Evolutionary conservation across 495 filamentous ascomycete species (phyloP).

Genomic region (Xylaria flabelliformis): DNA sequence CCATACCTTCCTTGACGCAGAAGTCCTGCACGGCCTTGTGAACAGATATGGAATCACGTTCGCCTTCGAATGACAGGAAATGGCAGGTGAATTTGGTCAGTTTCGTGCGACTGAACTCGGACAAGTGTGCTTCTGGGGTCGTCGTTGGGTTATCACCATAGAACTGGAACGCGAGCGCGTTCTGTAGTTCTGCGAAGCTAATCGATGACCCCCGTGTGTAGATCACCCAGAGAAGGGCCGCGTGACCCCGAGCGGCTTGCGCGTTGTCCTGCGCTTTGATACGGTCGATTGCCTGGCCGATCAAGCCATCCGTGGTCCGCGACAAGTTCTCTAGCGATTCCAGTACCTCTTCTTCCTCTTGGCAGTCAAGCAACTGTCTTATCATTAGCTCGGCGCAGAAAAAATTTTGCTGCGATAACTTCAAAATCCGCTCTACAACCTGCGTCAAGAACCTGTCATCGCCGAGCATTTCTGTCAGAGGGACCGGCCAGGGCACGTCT

Average conservation of each 20-base stretch:
- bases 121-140: not conserved
- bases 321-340: not conserved
- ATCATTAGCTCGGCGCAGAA: conserved; percentile 6
- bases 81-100: not conserved
- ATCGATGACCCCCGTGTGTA: conserved; percentile 3
- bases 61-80: not conserved
- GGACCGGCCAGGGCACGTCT: not conserved
- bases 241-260: not conserved
- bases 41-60: not conserved
- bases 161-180: not conserved
- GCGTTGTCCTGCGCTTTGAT: not conserved
- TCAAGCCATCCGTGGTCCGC: not conserved
- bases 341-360: not conserved
- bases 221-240: not conserved
- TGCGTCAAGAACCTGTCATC: not conserved
- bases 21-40: conserved; percentile 1
- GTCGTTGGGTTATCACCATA: not conserved
- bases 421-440: not conserved
- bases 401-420: not conserved
- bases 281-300: not conserved
- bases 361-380: not conserved
- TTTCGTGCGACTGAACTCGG: not conserved
- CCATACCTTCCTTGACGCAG: not conserved
- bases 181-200: not conserved
- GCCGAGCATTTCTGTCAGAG: not conserved